Evolutionary conservation across 257 asterid genomes (phyloP).

Genomic region (Scutellaria baicalensis): DNA sequence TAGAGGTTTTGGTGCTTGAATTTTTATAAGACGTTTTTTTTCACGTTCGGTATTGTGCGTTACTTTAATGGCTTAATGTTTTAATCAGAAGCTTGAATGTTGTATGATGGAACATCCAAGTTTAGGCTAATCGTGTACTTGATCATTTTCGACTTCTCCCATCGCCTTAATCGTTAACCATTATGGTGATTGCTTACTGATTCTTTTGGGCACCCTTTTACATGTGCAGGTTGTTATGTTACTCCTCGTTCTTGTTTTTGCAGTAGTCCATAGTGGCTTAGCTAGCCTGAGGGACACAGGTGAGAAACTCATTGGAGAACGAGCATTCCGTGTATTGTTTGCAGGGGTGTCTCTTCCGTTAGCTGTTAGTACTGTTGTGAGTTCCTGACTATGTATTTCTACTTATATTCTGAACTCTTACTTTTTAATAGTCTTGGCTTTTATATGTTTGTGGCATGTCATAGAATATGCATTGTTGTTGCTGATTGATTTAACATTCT

Average conservation of each 20-base stretch:
- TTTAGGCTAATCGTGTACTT: background rate
- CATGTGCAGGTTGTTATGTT: slow-evolving; percentile 73
- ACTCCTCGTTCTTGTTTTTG: slow-evolving; percentile 65
- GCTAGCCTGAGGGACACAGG: slow-evolving; percentile 96
- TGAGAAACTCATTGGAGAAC: slow-evolving; percentile 92
- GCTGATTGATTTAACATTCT: background rate
- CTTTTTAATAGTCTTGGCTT: background rate
- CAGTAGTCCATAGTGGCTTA: slow-evolving; percentile 89
- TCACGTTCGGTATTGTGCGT: background rate
- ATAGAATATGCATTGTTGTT: background rate
- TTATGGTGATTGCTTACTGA: background rate
- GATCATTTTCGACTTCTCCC: background rate
- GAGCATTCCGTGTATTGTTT: slow-evolving; percentile 92
- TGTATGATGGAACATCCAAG: background rate
- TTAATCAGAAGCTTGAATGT: background rate
- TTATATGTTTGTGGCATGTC: background rate
- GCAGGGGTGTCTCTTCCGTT: slow-evolving; percentile 92
- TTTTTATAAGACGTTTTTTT: background rate
- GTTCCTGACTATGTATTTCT: slow-evolving; percentile 29
- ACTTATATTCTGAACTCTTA: background rate
- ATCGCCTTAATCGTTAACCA: background rate
- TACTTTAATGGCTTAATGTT: background rate
- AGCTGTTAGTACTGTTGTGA: slow-evolving; percentile 88
- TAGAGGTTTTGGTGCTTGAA: too few species aligned
- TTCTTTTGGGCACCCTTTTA: background rate